Base-by-base conservation (phyloP, 768 basidiomycete genomes). In the Boletus barrowsii region DNA sequence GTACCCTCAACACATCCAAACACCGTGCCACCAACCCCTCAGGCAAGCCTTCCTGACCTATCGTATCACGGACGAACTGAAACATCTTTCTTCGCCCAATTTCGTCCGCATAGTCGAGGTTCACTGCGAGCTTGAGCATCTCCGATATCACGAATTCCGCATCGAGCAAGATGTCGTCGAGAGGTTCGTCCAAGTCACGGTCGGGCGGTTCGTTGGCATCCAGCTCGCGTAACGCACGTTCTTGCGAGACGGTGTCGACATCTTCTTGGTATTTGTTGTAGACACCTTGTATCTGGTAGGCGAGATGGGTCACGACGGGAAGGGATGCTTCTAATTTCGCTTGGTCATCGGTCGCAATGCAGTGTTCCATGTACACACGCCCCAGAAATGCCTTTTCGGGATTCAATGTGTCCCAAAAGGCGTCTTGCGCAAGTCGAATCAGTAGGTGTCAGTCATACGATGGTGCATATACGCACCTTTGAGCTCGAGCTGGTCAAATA, bases 81-180 rank as follows among this genome's bases (percentile, higher is more conserved):
- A 89, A 90, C 87, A 94, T 93, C 71, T 88, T 89, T 54, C 93
- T 73, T 55, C 93, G 73, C 4, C 96, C 95, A 55, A 88, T 90
- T 69, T 97, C 93, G 72, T 98, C 96, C 0, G 86, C 82, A 62
- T 95, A 98, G 69, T 98, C 95, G 26, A 93, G 75, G 56, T 87
- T 81, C 4, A 88, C 78, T 0, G 90, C 90, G 30, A 96, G 73
- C 60, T 79, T 81, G 22, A 97, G 79, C 68, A 98, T 78, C 69
- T 98, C 92, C 0, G 82, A 76, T n/a, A 96, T 76, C 8, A 93
- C 73, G 53, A 89, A 85, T 61, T 87, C 84, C 35, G 57, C 40
- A 10, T 62, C 55, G 18, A 56, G 45, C 13, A 66, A 51, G 2
- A 55, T 18, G 10, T 74, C 77, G 26, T 81, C 77, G 4, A 75